A percentile compares a stretch with the other conserved stretches of the same genome.
phyloP scores from a whole-genome alignment of 2,329 filamentous ascomycete genomes.

The Hypoxylon rubiginosum region DNA sequence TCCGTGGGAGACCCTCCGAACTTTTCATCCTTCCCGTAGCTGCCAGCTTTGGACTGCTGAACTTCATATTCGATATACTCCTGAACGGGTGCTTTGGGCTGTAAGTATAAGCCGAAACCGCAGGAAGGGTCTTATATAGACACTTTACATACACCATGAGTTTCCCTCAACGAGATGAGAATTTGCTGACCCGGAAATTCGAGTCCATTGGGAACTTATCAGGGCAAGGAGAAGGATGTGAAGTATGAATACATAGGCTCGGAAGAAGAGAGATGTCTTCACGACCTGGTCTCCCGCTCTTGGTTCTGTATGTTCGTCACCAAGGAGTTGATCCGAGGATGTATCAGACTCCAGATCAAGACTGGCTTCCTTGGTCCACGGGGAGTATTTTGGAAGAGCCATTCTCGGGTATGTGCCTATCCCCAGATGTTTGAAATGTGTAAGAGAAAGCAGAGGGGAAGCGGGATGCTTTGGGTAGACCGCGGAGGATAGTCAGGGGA shows the following conservation, averaged over 20 bases:
- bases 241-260: not conserved
- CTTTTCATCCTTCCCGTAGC: not conserved
- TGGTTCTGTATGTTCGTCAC: not conserved
- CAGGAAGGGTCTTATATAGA: no score
- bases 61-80: constrained; percentile 1
- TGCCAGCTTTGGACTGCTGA: not conserved
- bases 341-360: constrained; percentile 1
- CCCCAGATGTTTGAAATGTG: not conserved
- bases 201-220: not conserved
- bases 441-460: not conserved
- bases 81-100: not conserved
- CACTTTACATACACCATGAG: constrained; percentile 2
- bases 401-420: not conserved
- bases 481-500: no score
- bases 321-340: not conserved
- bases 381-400: not conserved
- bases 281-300: not conserved
- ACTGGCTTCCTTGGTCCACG: not conserved
- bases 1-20: not conserved
- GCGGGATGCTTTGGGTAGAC: not conserved
- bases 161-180: not conserved
- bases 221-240: not conserved
- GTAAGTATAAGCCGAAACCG: not conserved
- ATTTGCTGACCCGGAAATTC: not conserved
- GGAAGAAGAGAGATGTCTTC: not conserved